These are phyloP conservation scores for Yarrowia sp. DNA, from an alignment of 805 yeast genomes.

Conservation along the genomic window DNA sequence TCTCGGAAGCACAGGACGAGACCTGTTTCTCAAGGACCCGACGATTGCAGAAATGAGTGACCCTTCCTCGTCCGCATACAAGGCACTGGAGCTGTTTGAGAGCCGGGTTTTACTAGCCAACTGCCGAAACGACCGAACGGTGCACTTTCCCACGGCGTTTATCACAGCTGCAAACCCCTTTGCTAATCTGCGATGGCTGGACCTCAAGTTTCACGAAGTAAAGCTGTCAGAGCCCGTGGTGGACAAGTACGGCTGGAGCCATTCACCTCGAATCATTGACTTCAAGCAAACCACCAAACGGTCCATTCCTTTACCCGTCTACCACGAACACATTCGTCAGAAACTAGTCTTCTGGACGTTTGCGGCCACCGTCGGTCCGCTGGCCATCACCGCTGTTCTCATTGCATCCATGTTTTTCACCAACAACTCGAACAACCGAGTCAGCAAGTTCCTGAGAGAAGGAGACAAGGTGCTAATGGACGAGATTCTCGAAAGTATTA, in stretches of 20 bases:
- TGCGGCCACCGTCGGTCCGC: slow-evolving; percentile 7
- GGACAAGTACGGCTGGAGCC: slow-evolving; percentile 12
- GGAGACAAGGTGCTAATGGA: slow-evolving; percentile 8
- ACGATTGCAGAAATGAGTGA: slow-evolving; percentile 53
- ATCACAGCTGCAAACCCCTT: slow-evolving; percentile 75
- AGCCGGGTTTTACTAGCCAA: slow-evolving; percentile 65
- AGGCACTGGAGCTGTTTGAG: slow-evolving; percentile 57
- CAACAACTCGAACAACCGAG: not conserved
- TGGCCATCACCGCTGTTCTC: slow-evolving; percentile 4
- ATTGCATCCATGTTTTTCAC: slow-evolving; percentile 23
- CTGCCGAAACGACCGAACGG: slow-evolving; percentile 77
- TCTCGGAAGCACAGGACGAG: slow-evolving; percentile 68
- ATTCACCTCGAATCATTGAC: slow-evolving; percentile 4
- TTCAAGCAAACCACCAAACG: slow-evolving; percentile 4
- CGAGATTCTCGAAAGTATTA: slow-evolving; percentile 18
- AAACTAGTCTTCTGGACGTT: slow-evolving; percentile 13
- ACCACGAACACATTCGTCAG: slow-evolving; percentile 1
- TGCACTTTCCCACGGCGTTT: slow-evolving; percentile 79
- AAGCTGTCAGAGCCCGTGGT: slow-evolving; percentile 5
- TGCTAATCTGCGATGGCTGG: slow-evolving; percentile 49
- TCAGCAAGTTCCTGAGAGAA: not conserved
- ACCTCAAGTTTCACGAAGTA: slow-evolving; percentile 35
- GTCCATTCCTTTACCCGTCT: not conserved
- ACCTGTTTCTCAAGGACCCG: slow-evolving; percentile 57
- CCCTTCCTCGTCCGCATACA: slow-evolving; percentile 46